Percentiles rank a stretch among this genome's conserved stretches.
Conservation (phyloP, 805 yeast genomes). For the Suhomyces tanzawaensis region DNA sequence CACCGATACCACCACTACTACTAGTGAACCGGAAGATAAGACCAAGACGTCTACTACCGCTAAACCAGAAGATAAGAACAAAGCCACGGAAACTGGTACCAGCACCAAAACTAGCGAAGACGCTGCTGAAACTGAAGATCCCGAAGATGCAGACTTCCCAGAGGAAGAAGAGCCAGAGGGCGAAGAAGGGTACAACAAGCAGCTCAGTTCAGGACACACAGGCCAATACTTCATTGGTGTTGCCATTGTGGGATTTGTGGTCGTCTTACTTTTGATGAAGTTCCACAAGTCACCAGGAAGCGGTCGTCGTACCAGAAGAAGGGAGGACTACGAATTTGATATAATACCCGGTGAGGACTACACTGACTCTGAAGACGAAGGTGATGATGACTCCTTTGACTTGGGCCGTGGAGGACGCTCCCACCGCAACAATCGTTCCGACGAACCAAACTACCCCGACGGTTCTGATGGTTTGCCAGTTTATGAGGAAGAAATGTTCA, state of each 20-base stretch:
- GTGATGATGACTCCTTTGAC: slow-evolving; percentile 33
- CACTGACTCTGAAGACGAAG: slow-evolving; percentile 38
- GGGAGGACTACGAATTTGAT: slow-evolving; percentile 74
- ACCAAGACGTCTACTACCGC: no score
- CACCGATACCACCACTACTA: background rate
- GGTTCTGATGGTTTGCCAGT: slow-evolving; percentile 40
- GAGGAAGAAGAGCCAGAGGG: slow-evolving; percentile 22
- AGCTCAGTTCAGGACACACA: slow-evolving; percentile 42
- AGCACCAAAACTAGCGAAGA: background rate
- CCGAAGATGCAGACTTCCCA: slow-evolving; percentile 3
- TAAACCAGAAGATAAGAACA: slow-evolving; percentile 1
- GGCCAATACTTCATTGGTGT: slow-evolving; percentile 62
- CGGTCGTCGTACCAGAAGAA: slow-evolving; percentile 52
- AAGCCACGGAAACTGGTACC: slow-evolving; percentile 1
- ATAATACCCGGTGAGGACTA: slow-evolving; percentile 67
- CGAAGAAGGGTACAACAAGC: slow-evolving; percentile 34
- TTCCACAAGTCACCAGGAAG: slow-evolving; percentile 41
- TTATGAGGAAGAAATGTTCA: slow-evolving; percentile 40
- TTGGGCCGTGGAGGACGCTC: slow-evolving; percentile 18
- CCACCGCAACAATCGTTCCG: background rate
- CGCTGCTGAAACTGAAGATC: slow-evolving; percentile 1
- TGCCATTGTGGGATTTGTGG: slow-evolving; percentile 56
- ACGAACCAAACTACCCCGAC: slow-evolving; percentile 1
- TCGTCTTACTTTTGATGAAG: slow-evolving; percentile 46
- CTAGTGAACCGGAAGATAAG: slow-evolving; percentile 1